A percentile compares a stretch with the other conserved stretches of the same genome.
Conservation (phyloP, 768 basidiomycete species). For the Amanita brunnescens region DNA sequence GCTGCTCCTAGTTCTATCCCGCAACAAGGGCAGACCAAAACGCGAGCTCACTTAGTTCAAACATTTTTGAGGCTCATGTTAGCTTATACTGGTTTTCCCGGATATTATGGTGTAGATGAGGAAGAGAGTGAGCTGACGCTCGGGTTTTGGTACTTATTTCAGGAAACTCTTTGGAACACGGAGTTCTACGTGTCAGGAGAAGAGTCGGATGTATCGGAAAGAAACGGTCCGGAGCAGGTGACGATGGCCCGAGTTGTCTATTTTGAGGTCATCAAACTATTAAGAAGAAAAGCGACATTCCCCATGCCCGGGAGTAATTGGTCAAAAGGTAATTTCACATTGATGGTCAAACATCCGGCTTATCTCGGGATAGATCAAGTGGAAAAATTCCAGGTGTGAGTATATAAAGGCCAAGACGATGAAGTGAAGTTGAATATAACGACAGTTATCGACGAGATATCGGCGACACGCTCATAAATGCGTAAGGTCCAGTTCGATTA, state of each 20-base stretch:
- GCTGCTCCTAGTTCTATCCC: conserved; percentile 13
- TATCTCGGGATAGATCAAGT: conserved; percentile 50
- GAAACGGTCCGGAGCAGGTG: conserved; percentile 27
- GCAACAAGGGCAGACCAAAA: conserved; percentile 16
- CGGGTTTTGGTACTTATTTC: conserved; percentile 85
- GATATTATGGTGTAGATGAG: conserved; percentile 76
- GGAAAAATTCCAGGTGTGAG: conserved; percentile 74
- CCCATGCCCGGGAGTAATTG: conserved; percentile 47
- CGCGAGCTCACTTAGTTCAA: conserved; percentile 50
- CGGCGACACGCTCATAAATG: conserved; percentile 83
- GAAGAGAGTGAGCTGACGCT: conserved; percentile 84
- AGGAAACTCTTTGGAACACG: conserved; percentile 75
- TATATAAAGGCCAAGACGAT: conserved; percentile 6
- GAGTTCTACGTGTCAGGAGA: conserved; percentile 38
- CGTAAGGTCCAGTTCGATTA: conserved; percentile 38
- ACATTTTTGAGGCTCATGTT: conserved; percentile 64
- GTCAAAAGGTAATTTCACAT: conserved; percentile 53
- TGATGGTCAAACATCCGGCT: not conserved
- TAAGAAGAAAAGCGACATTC: conserved; percentile 71
- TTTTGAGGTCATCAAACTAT: conserved; percentile 60
- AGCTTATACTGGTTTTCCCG: conserved; percentile 62
- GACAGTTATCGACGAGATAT: conserved; percentile 75
- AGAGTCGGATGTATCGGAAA: conserved; percentile 13
- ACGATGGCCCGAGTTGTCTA: conserved; percentile 69
- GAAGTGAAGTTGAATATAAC: not conserved